Evolutionary conservation across 176 grass and related monocot species (phyloP), one percentile per base, ranked within the genome.

Genomic region (Oropetium thomaeum): DNA sequence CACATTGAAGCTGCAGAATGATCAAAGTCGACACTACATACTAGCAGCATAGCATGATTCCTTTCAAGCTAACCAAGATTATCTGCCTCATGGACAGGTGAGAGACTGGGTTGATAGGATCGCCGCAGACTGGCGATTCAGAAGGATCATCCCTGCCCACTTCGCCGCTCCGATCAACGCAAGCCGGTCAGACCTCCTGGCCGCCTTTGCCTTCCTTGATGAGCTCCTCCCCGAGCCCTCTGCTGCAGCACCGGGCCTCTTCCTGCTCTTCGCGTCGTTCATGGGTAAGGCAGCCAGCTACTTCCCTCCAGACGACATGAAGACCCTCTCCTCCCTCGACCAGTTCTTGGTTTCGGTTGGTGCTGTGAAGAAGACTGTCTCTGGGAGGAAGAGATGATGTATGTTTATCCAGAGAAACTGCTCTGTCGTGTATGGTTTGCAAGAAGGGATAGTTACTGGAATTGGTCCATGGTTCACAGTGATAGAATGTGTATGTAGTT

Each of bases 321-420:
- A 99, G 87, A 99, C 96, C 0, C n/a, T n/a, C 37, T 99, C 96
- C 0, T 99, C 96, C 10, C 87, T 99, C 2, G 96, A 99, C n/a
- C 60, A 99, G 59, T 92, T 99, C 82, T 67, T 99, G 52, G 96
- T 92, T 3, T 90, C 96, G 0, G 96, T 86, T 52, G 95, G 91
- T 19, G 95, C 57, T 19, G 86, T 94, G 27, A 94, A 90, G 58
- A 99, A 92, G 75, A 92, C 91, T 0, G 96, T 92, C 33, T 99
- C 96, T 2, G 91, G 91, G 17, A 80, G 89, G 54, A 95, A 92
- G 81, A 74, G 72, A 52, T 90, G 81, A 88, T 40, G n/a, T n/a
- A n/a, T n/a, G n/a, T n/a, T n/a, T n/a, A 3, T 7, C 3, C 3
- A 53, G 19, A 42, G 41, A 73, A 37, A 40, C 41, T 6, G 27